Evolutionary conservation across 23 red algal genomes (phyloP), one percentile per base, ranked within the genome.

Genomic region (Cyanidioschyzon merolae): DNA sequence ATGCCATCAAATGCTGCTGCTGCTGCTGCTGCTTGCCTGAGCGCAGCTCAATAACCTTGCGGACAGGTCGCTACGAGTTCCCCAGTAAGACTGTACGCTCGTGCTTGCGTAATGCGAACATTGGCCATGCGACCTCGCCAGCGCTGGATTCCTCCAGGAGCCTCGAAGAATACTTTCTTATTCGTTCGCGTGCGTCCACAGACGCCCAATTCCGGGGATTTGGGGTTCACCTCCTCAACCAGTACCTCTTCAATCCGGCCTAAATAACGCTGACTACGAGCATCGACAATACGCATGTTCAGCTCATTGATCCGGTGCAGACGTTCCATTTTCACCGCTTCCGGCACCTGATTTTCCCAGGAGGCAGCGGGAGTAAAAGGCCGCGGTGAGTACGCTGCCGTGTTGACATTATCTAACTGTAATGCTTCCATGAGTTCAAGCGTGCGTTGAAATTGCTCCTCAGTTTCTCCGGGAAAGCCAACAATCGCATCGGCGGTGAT

Each of bases 401-500:
- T 96, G 80, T 88, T 79, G 59, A 96, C 86, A 31, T 67, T 77
- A 51, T 96, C 92, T 75, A 96, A 84, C 36, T 88, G 83, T 12
- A 90, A 40, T 34, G 76, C 80, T 45, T 58, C 40, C 92, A 90
- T 85, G 7, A 96, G 51, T 21, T 90, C 27, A 0, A 96, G 50
- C 25, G 87, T 88, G 39, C 57, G 75, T 36, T 88, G 79, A 50
- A 96, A 96, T 79, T 96, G 84, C 24, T 80, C 88, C 77, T 96
- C 92, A 0, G 87, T 88, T 75, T 96, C 92, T 21, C 92, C 92
- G 0, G 92, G 87, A 51, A 82, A 90, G 68, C 25, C 92, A 83
- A 96, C 92, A 2, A 96, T 96, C 59, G 89, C 87, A 76, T 96
- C 92, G 29, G 87, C 92, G 1, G 79, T 90, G 57, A 96, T 85